Evolutionary conservation across 305 asterid species (phyloP).

Genomic region (Rubia peregrina): DNA sequence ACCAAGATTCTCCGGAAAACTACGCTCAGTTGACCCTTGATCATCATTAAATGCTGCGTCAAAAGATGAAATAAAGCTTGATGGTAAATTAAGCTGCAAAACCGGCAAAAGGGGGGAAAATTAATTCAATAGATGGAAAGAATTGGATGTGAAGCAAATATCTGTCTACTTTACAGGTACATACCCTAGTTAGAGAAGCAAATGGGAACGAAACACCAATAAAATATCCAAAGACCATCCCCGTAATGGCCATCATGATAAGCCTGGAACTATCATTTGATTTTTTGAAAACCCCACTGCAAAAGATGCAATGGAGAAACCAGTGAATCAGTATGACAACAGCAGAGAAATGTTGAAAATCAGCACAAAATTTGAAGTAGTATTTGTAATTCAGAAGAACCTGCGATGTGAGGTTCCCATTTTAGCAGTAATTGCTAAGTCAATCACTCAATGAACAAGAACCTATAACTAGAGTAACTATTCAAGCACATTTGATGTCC

Average conservation of each 20-base stretch:
- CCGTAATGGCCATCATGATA: slow-evolving; percentile 44
- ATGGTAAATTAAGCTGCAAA: slow-evolving; percentile 76
- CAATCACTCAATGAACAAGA: slow-evolving; percentile 44
- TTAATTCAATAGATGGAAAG: background rate
- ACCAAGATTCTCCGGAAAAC: slow-evolving; percentile 50
- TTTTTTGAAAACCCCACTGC: slow-evolving; percentile 43
- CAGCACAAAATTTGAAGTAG: background rate
- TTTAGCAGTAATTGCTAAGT: slow-evolving; percentile 38
- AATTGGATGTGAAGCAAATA: background rate
- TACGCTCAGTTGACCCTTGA: slow-evolving; percentile 31
- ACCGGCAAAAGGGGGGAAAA: background rate
- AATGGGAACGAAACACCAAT: slow-evolving; percentile 54
- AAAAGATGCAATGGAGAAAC: background rate
- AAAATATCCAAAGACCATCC: slow-evolving; percentile 53
- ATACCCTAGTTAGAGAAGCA: slow-evolving; percentile 51
- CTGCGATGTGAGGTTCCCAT: slow-evolving; percentile 90
- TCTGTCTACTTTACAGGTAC: slow-evolving; percentile 10
- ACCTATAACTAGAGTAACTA: slow-evolving; percentile 46
- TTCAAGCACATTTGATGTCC: slow-evolving; percentile 18
- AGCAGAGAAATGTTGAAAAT: background rate
- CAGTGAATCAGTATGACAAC: background rate
- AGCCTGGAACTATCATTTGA: slow-evolving; percentile 49
- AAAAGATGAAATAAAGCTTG: slow-evolving; percentile 33
- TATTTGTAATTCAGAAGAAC: slow-evolving; percentile 25
- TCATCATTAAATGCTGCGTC: slow-evolving; percentile 38